Conservation (phyloP, 371 early-diverging fungal species). For the Mortierella sp. region DNA sequence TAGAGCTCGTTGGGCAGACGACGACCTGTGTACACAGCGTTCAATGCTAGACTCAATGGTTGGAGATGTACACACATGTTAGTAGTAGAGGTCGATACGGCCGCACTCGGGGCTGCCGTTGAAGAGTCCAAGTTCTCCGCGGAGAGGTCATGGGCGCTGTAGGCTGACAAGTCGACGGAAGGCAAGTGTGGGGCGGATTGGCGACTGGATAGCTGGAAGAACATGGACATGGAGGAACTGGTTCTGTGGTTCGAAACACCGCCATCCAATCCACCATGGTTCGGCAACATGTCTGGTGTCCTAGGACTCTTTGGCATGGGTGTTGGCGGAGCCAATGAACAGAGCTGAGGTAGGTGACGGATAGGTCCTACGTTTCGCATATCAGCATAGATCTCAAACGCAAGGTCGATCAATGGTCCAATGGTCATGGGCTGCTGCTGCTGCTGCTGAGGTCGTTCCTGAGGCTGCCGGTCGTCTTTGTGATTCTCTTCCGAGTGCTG, state of each 20-base stretch:
- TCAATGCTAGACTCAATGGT: slow-evolving; percentile 18
- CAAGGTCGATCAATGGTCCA: slow-evolving; percentile 36
- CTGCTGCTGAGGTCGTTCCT: slow-evolving; percentile 5
- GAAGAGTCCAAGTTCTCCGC: neutral
- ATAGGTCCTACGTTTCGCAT: slow-evolving; percentile 41
- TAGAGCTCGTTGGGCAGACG: slow-evolving; percentile 38
- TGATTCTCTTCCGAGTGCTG: neutral
- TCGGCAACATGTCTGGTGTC: too few species aligned
- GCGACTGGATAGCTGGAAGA: slow-evolving; percentile 17
- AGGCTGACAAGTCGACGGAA: slow-evolving; percentile 7
- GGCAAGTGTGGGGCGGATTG: neutral
- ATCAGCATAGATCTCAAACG: slow-evolving; percentile 44
- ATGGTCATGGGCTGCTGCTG: slow-evolving; percentile 13
- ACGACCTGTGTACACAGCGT: slow-evolving; percentile 13
- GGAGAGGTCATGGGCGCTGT: neutral
- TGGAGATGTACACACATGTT: neutral
- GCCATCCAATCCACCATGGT: too few species aligned
- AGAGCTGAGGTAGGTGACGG: slow-evolving; percentile 19
- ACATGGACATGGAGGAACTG: slow-evolving; percentile 14
- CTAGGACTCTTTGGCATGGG: too few species aligned
- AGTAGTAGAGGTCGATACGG: neutral
- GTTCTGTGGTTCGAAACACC: neutral
- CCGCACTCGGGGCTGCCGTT: neutral
- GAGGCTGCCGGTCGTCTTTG: neutral
- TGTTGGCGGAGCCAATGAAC: too few species aligned